These are phyloP conservation scores for Zasmidium citrigriseum DNA, from an alignment of 2,329 filamentous ascomycete genomes.

Conservation along the genomic window DNA sequence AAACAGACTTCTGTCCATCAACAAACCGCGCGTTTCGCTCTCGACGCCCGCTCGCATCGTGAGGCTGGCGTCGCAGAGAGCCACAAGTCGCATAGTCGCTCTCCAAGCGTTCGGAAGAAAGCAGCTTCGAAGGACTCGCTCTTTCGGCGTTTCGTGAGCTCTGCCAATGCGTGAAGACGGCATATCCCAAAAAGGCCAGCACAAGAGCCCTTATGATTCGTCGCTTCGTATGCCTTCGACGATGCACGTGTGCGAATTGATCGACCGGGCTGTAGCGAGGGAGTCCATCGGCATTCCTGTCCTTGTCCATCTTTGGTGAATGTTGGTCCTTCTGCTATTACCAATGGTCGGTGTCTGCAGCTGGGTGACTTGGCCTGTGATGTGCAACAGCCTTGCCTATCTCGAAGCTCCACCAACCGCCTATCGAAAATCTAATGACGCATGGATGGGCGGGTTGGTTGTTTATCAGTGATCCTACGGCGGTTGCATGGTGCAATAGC, in stretches of 20 bases:
- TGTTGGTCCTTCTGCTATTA: too few species aligned
- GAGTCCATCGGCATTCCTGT: background rate
- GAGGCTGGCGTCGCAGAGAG: constrained; percentile 56
- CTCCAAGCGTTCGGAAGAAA: constrained; percentile 57
- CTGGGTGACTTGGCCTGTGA: too few species aligned
- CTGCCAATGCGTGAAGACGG: background rate
- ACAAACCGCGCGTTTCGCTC: constrained; percentile 63
- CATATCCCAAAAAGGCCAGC: background rate
- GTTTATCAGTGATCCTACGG: too few species aligned
- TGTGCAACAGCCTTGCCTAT: too few species aligned
- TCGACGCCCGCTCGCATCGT: constrained; percentile 58
- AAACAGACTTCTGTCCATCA: constrained; percentile 58
- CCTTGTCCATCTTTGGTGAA: constrained; percentile 2
- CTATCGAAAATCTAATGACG: too few species aligned
- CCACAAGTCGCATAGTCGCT: constrained; percentile 59
- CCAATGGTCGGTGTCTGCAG: too few species aligned
- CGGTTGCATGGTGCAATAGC: too few species aligned
- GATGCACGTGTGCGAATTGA: background rate
- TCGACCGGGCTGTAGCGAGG: constrained; percentile 1
- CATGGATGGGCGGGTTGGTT: too few species aligned
- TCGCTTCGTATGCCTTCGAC: background rate
- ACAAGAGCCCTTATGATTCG: background rate
- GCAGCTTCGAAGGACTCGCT: constrained; percentile 53
- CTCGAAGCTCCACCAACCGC: too few species aligned
- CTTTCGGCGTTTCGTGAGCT: too few species aligned